A percentile compares a stretch with the other conserved stretches of the same genome.
phyloP scores from a whole-genome alignment of 2,329 filamentous ascomycete genomes.

The Calonectria pseudoturangicola region DNA sequence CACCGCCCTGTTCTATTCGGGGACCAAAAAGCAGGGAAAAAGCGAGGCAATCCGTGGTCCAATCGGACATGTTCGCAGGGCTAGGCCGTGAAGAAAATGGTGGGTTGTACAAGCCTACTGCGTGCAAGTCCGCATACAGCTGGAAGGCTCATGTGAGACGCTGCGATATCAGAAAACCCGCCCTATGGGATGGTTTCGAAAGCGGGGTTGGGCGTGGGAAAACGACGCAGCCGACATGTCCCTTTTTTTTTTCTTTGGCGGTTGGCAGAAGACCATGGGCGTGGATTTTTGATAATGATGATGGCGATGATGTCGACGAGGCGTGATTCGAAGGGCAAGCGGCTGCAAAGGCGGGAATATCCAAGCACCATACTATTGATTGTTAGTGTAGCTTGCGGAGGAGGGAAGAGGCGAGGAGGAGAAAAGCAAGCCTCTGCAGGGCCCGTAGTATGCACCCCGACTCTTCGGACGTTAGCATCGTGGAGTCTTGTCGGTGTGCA shows the following conservation, averaged over 20 bases:
- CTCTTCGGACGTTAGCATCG: conserved; percentile 1
- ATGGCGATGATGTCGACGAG: conserved; percentile 19
- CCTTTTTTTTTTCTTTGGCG: background rate
- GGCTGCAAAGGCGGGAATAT: background rate
- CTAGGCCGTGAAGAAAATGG: background rate
- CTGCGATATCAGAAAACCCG: background rate
- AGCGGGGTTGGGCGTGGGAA: conserved; percentile 3
- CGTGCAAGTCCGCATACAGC: background rate
- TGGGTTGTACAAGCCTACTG: conserved; percentile 13
- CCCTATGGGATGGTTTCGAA: background rate
- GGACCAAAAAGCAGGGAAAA: background rate
- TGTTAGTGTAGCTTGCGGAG: conserved; percentile 9
- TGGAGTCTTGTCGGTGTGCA: background rate
- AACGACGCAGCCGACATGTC: background rate
- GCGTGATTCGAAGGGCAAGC: conserved; percentile 3
- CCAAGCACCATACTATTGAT: conserved; percentile 10
- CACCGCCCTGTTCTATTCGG: background rate
- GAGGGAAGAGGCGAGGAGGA: background rate
- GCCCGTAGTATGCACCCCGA: background rate
- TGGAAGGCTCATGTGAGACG: background rate
- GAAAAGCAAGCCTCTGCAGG: conserved; percentile 14
- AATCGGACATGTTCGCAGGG: conserved; percentile 12
- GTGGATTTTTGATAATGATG: conserved; percentile 2
- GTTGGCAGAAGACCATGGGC: background rate
- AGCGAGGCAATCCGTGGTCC: background rate